Percentiles rank a stretch among this genome's conserved stretches.
These are phyloP conservation scores for Kregervanrija fluxuum DNA, from an alignment of 805 yeast species.

Conservation along the genomic window DNA sequence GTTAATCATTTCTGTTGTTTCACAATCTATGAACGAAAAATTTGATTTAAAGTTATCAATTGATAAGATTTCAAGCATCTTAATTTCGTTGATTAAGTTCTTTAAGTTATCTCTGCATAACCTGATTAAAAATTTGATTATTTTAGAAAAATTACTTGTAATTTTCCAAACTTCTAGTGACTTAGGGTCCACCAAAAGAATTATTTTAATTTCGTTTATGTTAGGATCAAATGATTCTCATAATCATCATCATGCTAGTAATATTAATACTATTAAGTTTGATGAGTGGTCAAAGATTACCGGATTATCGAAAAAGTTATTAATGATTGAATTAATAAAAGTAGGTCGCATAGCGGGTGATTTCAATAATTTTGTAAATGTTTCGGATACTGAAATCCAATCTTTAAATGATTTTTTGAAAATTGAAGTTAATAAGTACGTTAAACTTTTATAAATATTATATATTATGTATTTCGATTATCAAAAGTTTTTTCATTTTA, in stretches of 20 bases:
- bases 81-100: slow-evolving; percentile 1
- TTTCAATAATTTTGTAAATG: not conserved
- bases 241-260: not conserved
- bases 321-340: slow-evolving; percentile 4
- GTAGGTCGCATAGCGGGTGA: slow-evolving; percentile 1
- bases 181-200: slow-evolving; percentile 2
- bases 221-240: slow-evolving; percentile 4
- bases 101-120: slow-evolving; percentile 3
- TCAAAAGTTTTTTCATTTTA: too few relatives aligned
- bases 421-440: slow-evolving; percentile 13
- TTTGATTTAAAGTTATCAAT: slow-evolving; percentile 1
- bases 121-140: slow-evolving; percentile 6
- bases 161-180: not conserved
- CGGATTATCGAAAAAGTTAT: slow-evolving; percentile 9
- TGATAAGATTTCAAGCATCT: slow-evolving; percentile 1
- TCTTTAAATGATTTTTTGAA: slow-evolving; percentile 8
- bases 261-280: slow-evolving; percentile 2
- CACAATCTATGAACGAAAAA: slow-evolving; percentile 1
- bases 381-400: slow-evolving; percentile 7
- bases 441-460: slow-evolving; percentile 12
- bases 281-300: slow-evolving; percentile 13
- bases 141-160: slow-evolving; percentile 6
- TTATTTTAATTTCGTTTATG: slow-evolving; percentile 10
- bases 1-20: slow-evolving; percentile 1
- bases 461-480: too few relatives aligned